Percentiles rank a stretch among this genome's conserved stretches.
Conservation (phyloP, 2,329 filamentous ascomycete genomes). For the Aureobasidium sp. region DNA sequence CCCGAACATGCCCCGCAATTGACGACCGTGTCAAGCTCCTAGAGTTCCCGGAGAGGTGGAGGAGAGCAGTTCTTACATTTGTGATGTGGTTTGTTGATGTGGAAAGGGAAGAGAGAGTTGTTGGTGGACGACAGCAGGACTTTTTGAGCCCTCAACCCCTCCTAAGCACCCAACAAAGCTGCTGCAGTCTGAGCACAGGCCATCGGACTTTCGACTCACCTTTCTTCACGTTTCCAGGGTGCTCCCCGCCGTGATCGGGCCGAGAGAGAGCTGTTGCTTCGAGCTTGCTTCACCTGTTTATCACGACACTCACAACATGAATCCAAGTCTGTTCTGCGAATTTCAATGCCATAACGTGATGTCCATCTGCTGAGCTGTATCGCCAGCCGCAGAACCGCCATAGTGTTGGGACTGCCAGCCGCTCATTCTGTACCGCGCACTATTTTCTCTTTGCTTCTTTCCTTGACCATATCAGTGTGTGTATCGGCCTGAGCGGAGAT, state of each 20-base stretch:
- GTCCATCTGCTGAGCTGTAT: background rate
- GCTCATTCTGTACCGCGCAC: background rate
- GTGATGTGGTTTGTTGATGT: constrained; percentile 9
- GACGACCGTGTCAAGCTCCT: constrained; percentile 3
- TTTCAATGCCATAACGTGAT: background rate
- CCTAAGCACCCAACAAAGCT: constrained; percentile 9
- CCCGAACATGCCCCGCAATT: constrained; percentile 4
- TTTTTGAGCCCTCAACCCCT: constrained; percentile 11
- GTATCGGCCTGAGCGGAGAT: constrained; percentile 10
- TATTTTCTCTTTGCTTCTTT: background rate
- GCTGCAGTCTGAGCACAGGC: constrained; percentile 1
- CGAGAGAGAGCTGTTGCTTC: background rate
- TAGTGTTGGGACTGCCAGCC: background rate
- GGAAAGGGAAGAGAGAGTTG: background rate
- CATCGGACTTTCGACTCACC: background rate
- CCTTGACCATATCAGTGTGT: background rate
- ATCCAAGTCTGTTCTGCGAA: background rate
- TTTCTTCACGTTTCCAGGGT: background rate
- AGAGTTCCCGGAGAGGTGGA: constrained; percentile 1
- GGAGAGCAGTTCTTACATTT: background rate
- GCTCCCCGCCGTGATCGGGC: constrained; percentile 5
- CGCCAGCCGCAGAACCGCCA: constrained; percentile 1
- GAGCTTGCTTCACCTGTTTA: background rate
- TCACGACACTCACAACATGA: background rate
- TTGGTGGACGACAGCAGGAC: background rate